A percentile compares a stretch with the other conserved stretches of the same genome.
These are phyloP conservation scores for Coix lacrymajobi DNA, from an alignment of 176 grass and related monocot species.

Conservation along the genomic window DNA sequence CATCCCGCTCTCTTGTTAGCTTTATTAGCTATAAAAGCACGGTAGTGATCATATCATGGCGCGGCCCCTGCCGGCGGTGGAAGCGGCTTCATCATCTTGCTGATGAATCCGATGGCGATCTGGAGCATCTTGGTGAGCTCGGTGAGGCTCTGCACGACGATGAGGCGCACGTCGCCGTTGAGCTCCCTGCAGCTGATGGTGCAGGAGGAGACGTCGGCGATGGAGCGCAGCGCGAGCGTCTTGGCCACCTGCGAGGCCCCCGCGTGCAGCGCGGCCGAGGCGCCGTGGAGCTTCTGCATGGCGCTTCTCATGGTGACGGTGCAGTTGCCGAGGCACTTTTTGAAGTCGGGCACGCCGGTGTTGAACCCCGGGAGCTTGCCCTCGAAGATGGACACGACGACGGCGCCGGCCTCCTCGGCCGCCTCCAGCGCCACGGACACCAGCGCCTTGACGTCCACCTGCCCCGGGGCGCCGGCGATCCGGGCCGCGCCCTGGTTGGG, in stretches of 20 bases:
- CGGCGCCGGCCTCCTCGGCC: slow-evolving; percentile 27
- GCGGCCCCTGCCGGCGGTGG: not conserved
- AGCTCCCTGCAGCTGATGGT: slow-evolving; percentile 26
- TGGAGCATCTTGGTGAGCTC: slow-evolving; percentile 47
- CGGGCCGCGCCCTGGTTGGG: not conserved
- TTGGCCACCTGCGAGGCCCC: slow-evolving; percentile 11
- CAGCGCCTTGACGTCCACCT: slow-evolving; percentile 30
- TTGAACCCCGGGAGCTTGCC: slow-evolving; percentile 47
- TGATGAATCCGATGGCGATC: slow-evolving; percentile 32
- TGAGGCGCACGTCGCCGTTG: slow-evolving; percentile 31
- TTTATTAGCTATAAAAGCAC: too few species aligned
- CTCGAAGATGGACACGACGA: slow-evolving; percentile 20
- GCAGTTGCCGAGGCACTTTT: slow-evolving; percentile 35
- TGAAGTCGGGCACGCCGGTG: slow-evolving; percentile 17
- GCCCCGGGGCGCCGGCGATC: slow-evolving; percentile 39
- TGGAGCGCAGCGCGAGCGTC: slow-evolving; percentile 20
- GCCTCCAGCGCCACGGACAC: slow-evolving; percentile 36
- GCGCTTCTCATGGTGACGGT: slow-evolving; percentile 36
- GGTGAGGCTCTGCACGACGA: slow-evolving; percentile 31
- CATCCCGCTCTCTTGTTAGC: too few species aligned
- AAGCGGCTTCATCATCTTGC: not conserved
- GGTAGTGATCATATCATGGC: not conserved
- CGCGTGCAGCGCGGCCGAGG: slow-evolving; percentile 20
- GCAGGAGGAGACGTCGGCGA: slow-evolving; percentile 29
- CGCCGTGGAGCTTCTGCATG: slow-evolving; percentile 55